Evolutionary conservation across 805 yeast genomes (phyloP).

Genomic region (Zygoascus flipseniorum): DNA sequence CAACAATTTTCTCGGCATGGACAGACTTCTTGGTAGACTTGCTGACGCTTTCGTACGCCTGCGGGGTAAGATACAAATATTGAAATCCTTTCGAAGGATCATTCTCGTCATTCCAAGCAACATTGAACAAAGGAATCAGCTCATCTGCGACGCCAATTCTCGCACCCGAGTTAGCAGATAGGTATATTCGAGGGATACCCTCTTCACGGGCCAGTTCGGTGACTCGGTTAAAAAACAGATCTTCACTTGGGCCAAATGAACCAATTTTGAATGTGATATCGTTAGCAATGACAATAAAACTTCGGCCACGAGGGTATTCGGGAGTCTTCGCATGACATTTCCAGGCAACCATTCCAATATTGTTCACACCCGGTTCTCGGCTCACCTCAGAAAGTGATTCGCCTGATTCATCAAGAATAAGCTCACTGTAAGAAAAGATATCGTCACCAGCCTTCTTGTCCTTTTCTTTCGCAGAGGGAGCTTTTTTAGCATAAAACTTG

Average conservation of each 20-base stretch:
- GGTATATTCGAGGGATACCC: slow-evolving; percentile 91
- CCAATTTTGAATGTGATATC: slow-evolving; percentile 98
- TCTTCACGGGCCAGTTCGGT: slow-evolving; percentile 83
- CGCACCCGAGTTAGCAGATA: slow-evolving; percentile 99
- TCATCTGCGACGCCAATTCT: slow-evolving; percentile 98
- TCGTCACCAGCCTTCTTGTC: slow-evolving; percentile 51
- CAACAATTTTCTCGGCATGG: slow-evolving; percentile 70
- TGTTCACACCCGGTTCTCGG: slow-evolving; percentile 95
- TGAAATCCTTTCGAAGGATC: slow-evolving; percentile 81
- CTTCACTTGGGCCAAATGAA: slow-evolving; percentile 97
- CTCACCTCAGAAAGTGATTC: slow-evolving; percentile 74
- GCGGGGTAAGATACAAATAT: slow-evolving; percentile 74
- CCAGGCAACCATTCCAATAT: slow-evolving; percentile 97
- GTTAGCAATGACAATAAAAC: slow-evolving; percentile 85
- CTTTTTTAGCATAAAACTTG: slow-evolving; percentile 29
- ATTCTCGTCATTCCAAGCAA: slow-evolving; percentile 79
- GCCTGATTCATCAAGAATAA: slow-evolving; percentile 75
- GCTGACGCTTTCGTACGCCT: slow-evolving; percentile 48
- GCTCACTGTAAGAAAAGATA: slow-evolving; percentile 68
- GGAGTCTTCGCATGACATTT: slow-evolving; percentile 85
- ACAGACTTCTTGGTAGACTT: slow-evolving; percentile 39
- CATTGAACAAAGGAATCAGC: slow-evolving; percentile 77
- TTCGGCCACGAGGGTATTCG: slow-evolving; percentile 95
- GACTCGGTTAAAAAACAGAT: slow-evolving; percentile 80
- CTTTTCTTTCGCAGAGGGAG: slow-evolving; percentile 7